Percentiles rank a stretch among this genome's conserved stretches.
Evolutionary conservation across 1,284 basidiomycete genomes (phyloP).

Genomic region (Lentinus polychrous): DNA sequence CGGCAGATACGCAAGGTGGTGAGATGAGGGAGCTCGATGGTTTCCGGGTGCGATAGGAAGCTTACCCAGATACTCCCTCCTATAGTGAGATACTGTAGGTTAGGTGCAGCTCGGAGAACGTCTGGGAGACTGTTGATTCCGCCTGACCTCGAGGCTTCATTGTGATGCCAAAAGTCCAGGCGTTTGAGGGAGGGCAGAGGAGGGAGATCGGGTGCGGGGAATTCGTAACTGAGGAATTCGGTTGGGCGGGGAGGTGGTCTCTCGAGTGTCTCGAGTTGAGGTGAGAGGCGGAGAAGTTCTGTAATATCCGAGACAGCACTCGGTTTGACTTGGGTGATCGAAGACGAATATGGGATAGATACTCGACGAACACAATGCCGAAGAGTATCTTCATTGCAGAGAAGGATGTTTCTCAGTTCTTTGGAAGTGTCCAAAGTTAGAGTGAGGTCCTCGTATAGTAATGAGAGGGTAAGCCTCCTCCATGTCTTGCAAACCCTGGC

Average conservation of each 20-base stretch:
- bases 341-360: conserved; percentile 49
- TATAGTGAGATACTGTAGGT: conserved; percentile 50
- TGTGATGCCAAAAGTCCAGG: conserved; percentile 62
- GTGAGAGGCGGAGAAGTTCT: conserved; percentile 41
- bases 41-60: conserved; percentile 15
- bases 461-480: conserved; percentile 34
- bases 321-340: conserved; percentile 29
- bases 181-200: conserved; percentile 47
- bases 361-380: conserved; percentile 44
- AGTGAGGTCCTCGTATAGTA: conserved; percentile 49
- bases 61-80: conserved; percentile 38
- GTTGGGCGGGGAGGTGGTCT: conserved; percentile 30
- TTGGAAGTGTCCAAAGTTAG: conserved; percentile 31
- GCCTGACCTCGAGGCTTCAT: conserved; percentile 52
- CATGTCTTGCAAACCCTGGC: conserved; percentile 52
- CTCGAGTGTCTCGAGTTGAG: conserved; percentile 47
- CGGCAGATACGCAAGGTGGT: conserved; percentile 47
- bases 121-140: conserved; percentile 56
- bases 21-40: conserved; percentile 30
- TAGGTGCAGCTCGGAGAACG: conserved; percentile 46
- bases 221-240: conserved; percentile 42
- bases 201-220: conserved; percentile 37
- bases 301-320: conserved; percentile 23
- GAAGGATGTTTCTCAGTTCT: conserved; percentile 25
- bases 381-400: conserved; percentile 15